Conservation (phyloP, 805 yeast species). For the Wickerhamomyces tratensis region DNA sequence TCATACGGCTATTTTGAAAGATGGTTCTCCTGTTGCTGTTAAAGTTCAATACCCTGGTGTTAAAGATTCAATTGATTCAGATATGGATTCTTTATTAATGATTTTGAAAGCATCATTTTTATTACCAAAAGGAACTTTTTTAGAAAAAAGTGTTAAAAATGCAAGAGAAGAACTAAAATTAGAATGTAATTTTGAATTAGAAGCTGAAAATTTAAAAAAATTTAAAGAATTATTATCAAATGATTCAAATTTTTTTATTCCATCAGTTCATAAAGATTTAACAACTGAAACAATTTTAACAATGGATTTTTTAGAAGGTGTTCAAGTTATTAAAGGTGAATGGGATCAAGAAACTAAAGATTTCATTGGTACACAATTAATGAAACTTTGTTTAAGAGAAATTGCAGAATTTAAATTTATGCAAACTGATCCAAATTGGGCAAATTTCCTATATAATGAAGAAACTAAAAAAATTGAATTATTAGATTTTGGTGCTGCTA, state of each 20-base stretch:
- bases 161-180: constrained; percentile 90
- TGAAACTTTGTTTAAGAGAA: constrained; percentile 81
- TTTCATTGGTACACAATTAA: constrained; percentile 76
- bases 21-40: constrained; percentile 73
- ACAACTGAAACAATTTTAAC: constrained; percentile 81
- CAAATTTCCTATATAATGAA: constrained; percentile 81
- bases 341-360: constrained; percentile 67
- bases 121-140: constrained; percentile 83
- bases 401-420: constrained; percentile 78
- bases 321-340: constrained; percentile 67
- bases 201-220: constrained; percentile 65
- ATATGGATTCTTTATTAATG: constrained; percentile 75
- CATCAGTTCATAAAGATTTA: constrained; percentile 65
- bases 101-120: constrained; percentile 78
- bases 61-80: constrained; percentile 86
- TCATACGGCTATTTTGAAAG: constrained; percentile 67
- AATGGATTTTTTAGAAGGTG: constrained; percentile 82
- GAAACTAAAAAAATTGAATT: constrained; percentile 69
- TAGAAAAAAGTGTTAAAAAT: constrained; percentile 86
- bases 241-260: constrained; percentile 64
- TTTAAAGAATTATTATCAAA: constrained; percentile 54
- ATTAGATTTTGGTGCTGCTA: constrained; percentile 92
- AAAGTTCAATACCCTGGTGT: constrained; percentile 98
- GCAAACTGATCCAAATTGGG: constrained; percentile 99
- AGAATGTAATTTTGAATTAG: constrained; percentile 95